Conservation (phyloP, 1,139 yeast genomes). For the Arxiozyma bovina region DNA sequence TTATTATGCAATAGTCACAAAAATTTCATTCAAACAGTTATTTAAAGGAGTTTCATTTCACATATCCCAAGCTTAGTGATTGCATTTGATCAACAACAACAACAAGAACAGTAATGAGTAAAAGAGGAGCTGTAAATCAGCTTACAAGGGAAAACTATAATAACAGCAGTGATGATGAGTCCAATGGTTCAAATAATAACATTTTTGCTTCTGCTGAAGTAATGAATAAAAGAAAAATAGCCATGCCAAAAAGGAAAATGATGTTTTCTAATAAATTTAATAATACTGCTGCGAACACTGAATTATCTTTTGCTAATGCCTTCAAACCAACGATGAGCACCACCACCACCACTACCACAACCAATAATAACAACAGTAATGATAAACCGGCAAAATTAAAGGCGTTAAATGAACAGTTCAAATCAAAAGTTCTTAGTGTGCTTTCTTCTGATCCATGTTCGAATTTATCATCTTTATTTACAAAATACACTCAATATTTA, state of each 20-base stretch:
- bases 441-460: slow-evolving; percentile 42
- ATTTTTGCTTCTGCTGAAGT: slow-evolving; percentile 52
- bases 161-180: slow-evolving; percentile 36
- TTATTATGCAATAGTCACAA: too few species aligned
- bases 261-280: slow-evolving; percentile 9
- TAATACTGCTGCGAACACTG: slow-evolving; percentile 8
- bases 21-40: too few species aligned
- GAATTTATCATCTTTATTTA: slow-evolving; percentile 48
- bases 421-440: slow-evolving; percentile 41
- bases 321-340: slow-evolving; percentile 12
- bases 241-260: slow-evolving; percentile 43
- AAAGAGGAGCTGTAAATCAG: slow-evolving; percentile 57
- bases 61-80: too few species aligned
- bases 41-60: too few species aligned
- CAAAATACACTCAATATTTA: slow-evolving; percentile 50
- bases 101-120: slow-evolving; percentile 39
- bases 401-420: slow-evolving; percentile 64
- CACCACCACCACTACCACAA: background rate
- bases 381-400: slow-evolving; percentile 36
- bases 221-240: slow-evolving; percentile 59
- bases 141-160: slow-evolving; percentile 39
- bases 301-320: slow-evolving; percentile 15
- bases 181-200: slow-evolving; percentile 27
- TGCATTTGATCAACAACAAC: background rate
- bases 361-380: slow-evolving; percentile 10